Conservation (phyloP, 306 rosid species). For the Delonix regia region DNA sequence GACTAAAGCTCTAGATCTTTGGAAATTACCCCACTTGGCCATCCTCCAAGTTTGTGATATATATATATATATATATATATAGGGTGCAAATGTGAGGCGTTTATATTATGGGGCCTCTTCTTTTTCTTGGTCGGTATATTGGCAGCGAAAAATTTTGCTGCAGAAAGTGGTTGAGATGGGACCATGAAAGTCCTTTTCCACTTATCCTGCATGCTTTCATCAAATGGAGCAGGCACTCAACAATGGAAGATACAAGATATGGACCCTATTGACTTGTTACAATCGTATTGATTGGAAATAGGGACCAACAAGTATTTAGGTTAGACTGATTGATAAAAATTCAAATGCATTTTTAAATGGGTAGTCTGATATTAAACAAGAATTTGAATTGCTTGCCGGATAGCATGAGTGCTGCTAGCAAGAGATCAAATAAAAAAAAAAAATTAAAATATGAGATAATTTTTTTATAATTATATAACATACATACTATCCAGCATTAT, state of each 20-base stretch:
- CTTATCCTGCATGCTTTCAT: slow-evolving; percentile 22
- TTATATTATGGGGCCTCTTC: not conserved
- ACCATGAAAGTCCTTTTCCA: slow-evolving; percentile 26
- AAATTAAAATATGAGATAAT: too few species aligned
- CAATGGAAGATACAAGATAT: not conserved
- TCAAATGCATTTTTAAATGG: too few species aligned
- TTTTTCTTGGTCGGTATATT: slow-evolving; percentile 37
- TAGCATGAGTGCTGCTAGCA: too few species aligned
- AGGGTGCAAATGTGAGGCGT: not conserved
- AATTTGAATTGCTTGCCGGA: too few species aligned
- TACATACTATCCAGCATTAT: too few species aligned
- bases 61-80: not conserved
- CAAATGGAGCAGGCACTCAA: slow-evolving; percentile 39
- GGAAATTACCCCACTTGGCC: slow-evolving; percentile 22
- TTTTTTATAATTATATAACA: too few species aligned
- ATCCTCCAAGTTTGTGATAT: slow-evolving; percentile 33
- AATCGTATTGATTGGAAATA: too few species aligned
- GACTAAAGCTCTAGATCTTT: slow-evolving; percentile 24
- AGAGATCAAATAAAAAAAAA: too few species aligned
- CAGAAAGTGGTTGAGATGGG: slow-evolving; percentile 37
- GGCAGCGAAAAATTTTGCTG: slow-evolving; percentile 30
- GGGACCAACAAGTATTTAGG: too few species aligned
- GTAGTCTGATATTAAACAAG: too few species aligned
- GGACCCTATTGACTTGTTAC: not conserved
- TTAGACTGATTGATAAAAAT: too few species aligned